Evolutionary conservation across 768 basidiomycete species (phyloP), one percentile per base, ranked within the genome.

Genomic region (Cantharellus anzutake): DNA sequence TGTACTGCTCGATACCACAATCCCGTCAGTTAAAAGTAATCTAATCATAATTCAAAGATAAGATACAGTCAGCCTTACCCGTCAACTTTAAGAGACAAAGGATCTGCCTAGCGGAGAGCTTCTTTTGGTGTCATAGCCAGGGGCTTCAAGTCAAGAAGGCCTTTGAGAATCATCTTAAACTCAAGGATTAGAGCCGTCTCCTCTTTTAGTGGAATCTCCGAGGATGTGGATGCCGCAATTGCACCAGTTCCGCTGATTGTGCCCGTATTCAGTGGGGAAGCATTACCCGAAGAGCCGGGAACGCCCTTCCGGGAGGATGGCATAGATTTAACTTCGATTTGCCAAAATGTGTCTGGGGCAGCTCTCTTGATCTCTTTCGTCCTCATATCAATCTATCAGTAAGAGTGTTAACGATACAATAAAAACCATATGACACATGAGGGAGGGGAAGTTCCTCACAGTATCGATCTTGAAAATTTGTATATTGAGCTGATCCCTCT

Each of bases 391-490:
- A 84, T 77, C 86, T 90, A 61, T 51, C 20, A 42, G 39, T 7
- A 60, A 48, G 44, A 48, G 44, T 29, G 20, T 29, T 29, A 48
- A 48, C 11, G 29, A 11, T 11, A 48, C 41, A 41, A 42, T 39
- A 5, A 57, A 40, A 41, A 35, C 40, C 59, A 42, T 16, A 38
- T 44, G 35, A 37, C 39, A 35, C 51, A n/a, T 51, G 58, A n/a
- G 14, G 11, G 52, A 35, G 52, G 16, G 41, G 11, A 37, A 7
- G 35, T 55, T 55, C 52, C 69, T 60, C 68, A 82, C 86, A 72
- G 84, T 81, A 70, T 88, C 87, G 69, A 88, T 84, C 69, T 88
- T 86, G 68, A 84, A 86, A 81, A 89, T 85, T 63, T 83, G 78
- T 59, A 90, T 85, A 14, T 84, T 73, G 7, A 90, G 73, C 16